Percentiles rank a stretch among this genome's conserved stretches.
phyloP scores from a whole-genome alignment of 2,329 filamentous ascomycete species.

The Chaetomium strumarium region DNA sequence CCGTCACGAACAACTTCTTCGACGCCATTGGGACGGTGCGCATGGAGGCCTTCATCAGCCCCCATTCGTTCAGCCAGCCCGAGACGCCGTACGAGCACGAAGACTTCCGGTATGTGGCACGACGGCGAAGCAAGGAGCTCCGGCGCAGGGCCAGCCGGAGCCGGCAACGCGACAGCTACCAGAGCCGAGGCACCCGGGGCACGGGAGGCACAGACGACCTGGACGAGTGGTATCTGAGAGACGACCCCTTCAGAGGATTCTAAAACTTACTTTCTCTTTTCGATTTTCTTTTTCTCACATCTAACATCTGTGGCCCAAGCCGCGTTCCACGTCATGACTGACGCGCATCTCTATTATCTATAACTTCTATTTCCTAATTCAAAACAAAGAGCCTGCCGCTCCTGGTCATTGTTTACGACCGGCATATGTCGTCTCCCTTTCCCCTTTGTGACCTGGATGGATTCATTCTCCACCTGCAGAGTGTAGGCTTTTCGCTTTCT shows the following conservation, averaged over 20 bases:
- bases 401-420: neutral
- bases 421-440: neutral
- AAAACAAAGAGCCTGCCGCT: neutral
- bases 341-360: neutral
- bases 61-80: constrained; percentile 43
- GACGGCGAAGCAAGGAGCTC: constrained; percentile 51
- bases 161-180: constrained; percentile 47
- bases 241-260: constrained; percentile 49
- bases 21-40: constrained; percentile 85
- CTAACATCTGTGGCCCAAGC: neutral
- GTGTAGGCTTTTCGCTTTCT: neutral
- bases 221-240: constrained; percentile 50
- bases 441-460: neutral
- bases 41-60: constrained; percentile 93
- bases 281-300: neutral
- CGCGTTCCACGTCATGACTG: too few species aligned
- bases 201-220: constrained; percentile 43
- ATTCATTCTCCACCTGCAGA: neutral
- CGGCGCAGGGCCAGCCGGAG: constrained; percentile 49
- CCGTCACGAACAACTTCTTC: constrained; percentile 58
- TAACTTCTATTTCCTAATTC: neutral
- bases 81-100: constrained; percentile 46
- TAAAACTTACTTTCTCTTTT: neutral
- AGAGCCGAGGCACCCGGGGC: constrained; percentile 38
- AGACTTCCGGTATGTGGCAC: constrained; percentile 42